These are phyloP conservation scores for Coemansia sp. DNA, from an alignment of 192 early-diverging fungal genomes.

Conservation along the genomic window DNA sequence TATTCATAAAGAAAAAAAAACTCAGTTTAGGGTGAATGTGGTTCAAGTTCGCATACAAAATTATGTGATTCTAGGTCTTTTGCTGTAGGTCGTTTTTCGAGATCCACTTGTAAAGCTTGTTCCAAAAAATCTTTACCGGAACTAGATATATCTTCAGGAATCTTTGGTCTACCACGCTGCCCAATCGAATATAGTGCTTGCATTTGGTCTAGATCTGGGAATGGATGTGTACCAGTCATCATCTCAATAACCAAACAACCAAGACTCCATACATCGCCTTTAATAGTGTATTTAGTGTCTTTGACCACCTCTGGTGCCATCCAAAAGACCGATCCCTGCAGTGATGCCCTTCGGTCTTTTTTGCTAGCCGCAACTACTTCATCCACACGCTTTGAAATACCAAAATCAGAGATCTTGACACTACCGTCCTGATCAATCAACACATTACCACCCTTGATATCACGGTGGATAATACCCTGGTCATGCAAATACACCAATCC, in stretches of 20 bases:
- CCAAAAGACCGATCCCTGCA: constrained; percentile 97
- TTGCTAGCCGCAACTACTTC: constrained; percentile 54
- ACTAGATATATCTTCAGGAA: constrained; percentile 39
- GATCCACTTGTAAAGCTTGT: constrained; percentile 39
- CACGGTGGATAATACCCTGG: constrained; percentile 93
- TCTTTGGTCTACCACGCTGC: constrained; percentile 36
- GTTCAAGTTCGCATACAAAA: constrained; percentile 38
- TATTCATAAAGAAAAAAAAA: not conserved
- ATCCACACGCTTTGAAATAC: constrained; percentile 95
- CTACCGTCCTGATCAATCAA: constrained; percentile 87
- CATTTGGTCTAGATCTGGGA: constrained; percentile 73
- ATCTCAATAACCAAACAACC: constrained; percentile 98
- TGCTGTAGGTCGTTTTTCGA: constrained; percentile 52
- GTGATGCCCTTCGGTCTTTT: constrained; percentile 61
- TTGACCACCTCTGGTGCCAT: constrained; percentile 99
- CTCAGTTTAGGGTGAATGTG: constrained; percentile 18
- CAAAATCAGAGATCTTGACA: constrained; percentile 99
- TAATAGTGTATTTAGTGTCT: constrained; percentile 85
- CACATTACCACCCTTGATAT: constrained; percentile 97
- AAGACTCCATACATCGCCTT: constrained; percentile 92
- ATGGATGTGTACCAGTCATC: constrained; percentile 95
- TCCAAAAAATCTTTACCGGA: constrained; percentile 49
- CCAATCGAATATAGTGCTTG: constrained; percentile 75
- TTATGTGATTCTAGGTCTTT: constrained; percentile 37
- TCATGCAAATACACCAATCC: constrained; percentile 94